These are phyloP conservation scores for Sindora glabra DNA, from an alignment of 306 rosid genomes.

Conservation along the genomic window DNA sequence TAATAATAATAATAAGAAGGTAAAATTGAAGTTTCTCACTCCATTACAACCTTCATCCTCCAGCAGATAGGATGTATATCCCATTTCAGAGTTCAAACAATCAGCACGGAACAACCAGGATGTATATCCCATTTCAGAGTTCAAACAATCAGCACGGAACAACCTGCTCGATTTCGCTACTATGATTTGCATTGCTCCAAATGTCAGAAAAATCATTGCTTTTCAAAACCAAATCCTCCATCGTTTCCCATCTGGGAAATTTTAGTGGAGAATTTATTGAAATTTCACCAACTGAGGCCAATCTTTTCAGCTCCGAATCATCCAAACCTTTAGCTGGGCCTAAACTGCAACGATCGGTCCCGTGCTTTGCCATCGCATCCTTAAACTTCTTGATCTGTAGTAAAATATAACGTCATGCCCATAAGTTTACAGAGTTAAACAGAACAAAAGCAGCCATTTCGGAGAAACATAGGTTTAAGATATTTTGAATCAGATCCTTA, in stretches of 20 bases:
- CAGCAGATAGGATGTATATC: too few relatives aligned
- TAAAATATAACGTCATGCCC: background rate
- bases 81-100: background rate
- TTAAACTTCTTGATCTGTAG: slow-evolving; percentile 76
- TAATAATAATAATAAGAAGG: background rate
- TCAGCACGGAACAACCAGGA: slow-evolving; percentile 14
- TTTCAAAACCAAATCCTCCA: slow-evolving; percentile 25
- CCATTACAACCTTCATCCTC: background rate
- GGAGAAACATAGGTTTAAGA: background rate
- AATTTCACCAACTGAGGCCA: slow-evolving; percentile 43
- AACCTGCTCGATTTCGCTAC: slow-evolving; percentile 18
- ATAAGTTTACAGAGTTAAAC: background rate
- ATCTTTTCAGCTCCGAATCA: slow-evolving; percentile 43
- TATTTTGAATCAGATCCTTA: slow-evolving; percentile 21
- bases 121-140: too few relatives aligned
- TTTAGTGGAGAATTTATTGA: slow-evolving; percentile 11
- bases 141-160: slow-evolving; percentile 4
- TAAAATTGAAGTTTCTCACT: slow-evolving; percentile 14
- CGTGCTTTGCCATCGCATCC: slow-evolving; percentile 59
- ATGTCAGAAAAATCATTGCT: slow-evolving; percentile 20
- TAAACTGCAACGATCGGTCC: slow-evolving; percentile 50
- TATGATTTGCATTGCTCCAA: slow-evolving; percentile 11
- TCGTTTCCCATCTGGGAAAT: slow-evolving; percentile 11
- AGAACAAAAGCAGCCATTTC: background rate
- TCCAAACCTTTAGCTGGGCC: slow-evolving; percentile 71